A percentile compares a stretch with the other conserved stretches of the same genome.
phyloP scores from a whole-genome alignment of 1,284 basidiomycete species.

The Sutorius eximius region DNA sequence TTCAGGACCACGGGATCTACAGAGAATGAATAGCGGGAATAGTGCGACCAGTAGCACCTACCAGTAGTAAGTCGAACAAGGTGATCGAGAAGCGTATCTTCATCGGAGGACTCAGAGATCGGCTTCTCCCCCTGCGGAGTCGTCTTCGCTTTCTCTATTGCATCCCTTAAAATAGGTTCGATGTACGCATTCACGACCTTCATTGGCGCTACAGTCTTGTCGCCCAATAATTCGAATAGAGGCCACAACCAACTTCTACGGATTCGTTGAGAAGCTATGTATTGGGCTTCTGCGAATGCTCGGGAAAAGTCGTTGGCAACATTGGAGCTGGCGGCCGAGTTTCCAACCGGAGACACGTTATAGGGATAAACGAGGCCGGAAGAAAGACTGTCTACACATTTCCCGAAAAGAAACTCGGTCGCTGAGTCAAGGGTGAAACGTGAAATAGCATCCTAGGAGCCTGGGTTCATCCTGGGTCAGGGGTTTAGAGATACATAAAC shows the following conservation, averaged over 20 bases:
- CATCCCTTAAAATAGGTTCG: slow-evolving; percentile 49
- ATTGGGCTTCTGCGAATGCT: slow-evolving; percentile 40
- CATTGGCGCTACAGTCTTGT: slow-evolving; percentile 46
- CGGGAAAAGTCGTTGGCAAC: slow-evolving; percentile 27
- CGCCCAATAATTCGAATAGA: slow-evolving; percentile 47
- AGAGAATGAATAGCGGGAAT: slow-evolving; percentile 7
- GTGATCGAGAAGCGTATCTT: slow-evolving; percentile 28
- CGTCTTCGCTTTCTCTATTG: slow-evolving; percentile 41
- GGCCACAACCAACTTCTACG: slow-evolving; percentile 48
- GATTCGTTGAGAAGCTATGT: slow-evolving; percentile 39
- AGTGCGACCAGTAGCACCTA: neutral
- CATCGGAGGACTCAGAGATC: slow-evolving; percentile 5
- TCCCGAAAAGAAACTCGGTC: slow-evolving; percentile 54
- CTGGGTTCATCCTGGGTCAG: neutral
- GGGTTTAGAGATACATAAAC: neutral
- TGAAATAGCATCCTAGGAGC: slow-evolving; percentile 35
- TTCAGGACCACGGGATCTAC: slow-evolving; percentile 37
- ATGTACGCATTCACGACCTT: slow-evolving; percentile 49
- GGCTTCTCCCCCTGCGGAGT: slow-evolving; percentile 11
- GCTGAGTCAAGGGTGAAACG: slow-evolving; percentile 59
- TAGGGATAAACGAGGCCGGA: slow-evolving; percentile 46
- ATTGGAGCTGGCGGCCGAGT: slow-evolving; percentile 3
- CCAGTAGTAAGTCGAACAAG: slow-evolving; percentile 25
- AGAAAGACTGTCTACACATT: slow-evolving; percentile 42
- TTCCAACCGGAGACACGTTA: slow-evolving; percentile 27